Conservation (phyloP, 106 monocot species). For the Acanthochlamys bracteata region DNA sequence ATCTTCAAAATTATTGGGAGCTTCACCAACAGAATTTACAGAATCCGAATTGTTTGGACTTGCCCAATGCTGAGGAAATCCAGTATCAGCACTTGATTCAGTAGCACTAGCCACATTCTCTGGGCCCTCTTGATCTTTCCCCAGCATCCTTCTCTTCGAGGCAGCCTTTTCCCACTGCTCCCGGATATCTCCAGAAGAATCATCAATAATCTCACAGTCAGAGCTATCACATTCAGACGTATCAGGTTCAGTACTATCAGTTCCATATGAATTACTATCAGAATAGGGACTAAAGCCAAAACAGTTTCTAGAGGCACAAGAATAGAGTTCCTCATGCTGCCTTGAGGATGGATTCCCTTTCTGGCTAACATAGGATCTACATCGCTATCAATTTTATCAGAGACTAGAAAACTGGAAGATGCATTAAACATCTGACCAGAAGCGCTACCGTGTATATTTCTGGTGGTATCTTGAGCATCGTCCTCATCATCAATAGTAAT, state of each 20-base stretch:
- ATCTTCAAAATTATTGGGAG: conserved; percentile 7
- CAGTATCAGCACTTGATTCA: conserved; percentile 23
- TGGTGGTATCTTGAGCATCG: conserved; percentile 3
- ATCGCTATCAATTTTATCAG: conserved; percentile 18
- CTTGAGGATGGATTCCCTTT: conserved; percentile 5
- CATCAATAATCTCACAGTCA: conserved; percentile 88
- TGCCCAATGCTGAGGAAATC: conserved; percentile 6
- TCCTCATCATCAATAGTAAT: conserved; percentile 64
- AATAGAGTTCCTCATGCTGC: background rate
- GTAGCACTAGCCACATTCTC: conserved; percentile 22
- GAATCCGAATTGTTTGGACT: conserved; percentile 1
- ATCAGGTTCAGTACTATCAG: conserved; percentile 13
- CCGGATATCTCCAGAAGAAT: conserved; percentile 53
- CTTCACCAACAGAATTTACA: conserved; percentile 4
- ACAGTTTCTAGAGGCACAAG: conserved; percentile 28
- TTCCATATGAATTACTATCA: conserved; percentile 15
- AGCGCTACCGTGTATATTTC: conserved; percentile 6
- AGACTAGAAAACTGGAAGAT: conserved; percentile 1
- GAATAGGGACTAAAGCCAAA: conserved; percentile 35
- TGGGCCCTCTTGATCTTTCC: conserved; percentile 7
- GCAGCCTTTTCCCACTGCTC: conserved; percentile 86
- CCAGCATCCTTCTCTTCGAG: conserved; percentile 25
- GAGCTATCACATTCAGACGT: conserved; percentile 37
- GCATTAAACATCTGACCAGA: conserved; percentile 7
- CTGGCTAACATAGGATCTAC: conserved; percentile 18